Conservation (phyloP, 345 rosid species). For the Streptanthus diversifolius region DNA sequence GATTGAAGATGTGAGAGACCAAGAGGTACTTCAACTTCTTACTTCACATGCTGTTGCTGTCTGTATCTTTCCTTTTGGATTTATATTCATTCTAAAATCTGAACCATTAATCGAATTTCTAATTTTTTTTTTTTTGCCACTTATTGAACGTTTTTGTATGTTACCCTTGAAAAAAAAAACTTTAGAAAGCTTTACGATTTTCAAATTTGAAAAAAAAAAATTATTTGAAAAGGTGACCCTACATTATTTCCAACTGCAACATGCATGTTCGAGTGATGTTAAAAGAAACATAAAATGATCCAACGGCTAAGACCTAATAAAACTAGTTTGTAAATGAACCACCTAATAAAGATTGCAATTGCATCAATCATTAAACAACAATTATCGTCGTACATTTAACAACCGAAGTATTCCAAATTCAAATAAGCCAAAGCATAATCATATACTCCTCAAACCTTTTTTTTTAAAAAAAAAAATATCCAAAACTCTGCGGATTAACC, state of each 20-base stretch:
- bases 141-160: not conserved
- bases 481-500: slow-evolving; percentile 5
- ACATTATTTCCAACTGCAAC: slow-evolving; percentile 26
- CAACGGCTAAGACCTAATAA: slow-evolving; percentile 27
- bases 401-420: not conserved
- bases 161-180: not conserved
- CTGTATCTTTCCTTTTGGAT: slow-evolving; percentile 1
- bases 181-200: not conserved
- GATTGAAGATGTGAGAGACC: not conserved
- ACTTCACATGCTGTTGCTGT: not conserved
- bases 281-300: slow-evolving; percentile 1
- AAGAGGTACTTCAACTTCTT: not conserved
- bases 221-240: slow-evolving; percentile 3
- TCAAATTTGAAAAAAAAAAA: slow-evolving; percentile 3
- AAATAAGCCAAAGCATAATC: not conserved
- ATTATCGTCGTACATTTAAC: slow-evolving; percentile 3
- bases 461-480: not conserved
- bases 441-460: not conserved
- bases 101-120: not conserved
- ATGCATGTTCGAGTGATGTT: slow-evolving; percentile 1
- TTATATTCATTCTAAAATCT: not conserved
- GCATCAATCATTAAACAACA: slow-evolving; percentile 1
- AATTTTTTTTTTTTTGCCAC: too few relatives aligned
- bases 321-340: not conserved
- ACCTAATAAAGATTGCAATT: slow-evolving; percentile 26